Base-by-base conservation (phyloP, 1,284 basidiomycete genomes). In the Papiliotrema flavescens region DNA sequence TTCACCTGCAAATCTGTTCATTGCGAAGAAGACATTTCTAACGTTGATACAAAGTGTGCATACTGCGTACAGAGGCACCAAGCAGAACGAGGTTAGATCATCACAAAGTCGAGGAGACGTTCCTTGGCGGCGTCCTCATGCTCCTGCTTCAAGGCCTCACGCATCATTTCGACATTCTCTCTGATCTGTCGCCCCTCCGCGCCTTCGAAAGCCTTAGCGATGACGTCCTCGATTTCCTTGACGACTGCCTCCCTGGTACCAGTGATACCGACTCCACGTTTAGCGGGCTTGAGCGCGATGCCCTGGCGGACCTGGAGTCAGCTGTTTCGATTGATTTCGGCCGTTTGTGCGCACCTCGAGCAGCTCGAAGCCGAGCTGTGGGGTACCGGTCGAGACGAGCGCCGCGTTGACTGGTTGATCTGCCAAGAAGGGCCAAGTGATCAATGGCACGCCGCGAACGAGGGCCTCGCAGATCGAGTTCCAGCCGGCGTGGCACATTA, bases 401-500 rank as follows among this genome's bases (percentile, higher is more conserved):
- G 22, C 42, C 14, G 48, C 40, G 17, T 19, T 39, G 26, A 7
- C 48, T 45, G 48, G 35, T 55, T 41, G 35, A 28, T 34, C 22
- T 50, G 23, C 26, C 23, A 17, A 43, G 28, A 32, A n/a, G 5
- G 53, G 53, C 47, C 48, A 55, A 14, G 41, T 34, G 36, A 55
- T 55, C 47, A 55, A 43, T 14, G 53, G 53, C 32, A 44, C 23
- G 2, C 42, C 42, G 23, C 24, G 15, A 42, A 51, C 17, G 8
- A 55, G 32, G 13, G 47, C n/a, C 23, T 55, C 53, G 22, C 20
- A 36, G 41, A 34, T 28, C 14, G 36, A 42, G 48, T 50, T 55
- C 34, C 48, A 55, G 1, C 53, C 53, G 3, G 28, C 40, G 48
- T 55, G 53, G 11, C 42, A 36, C 3, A 50, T 13, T 23, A 49